Evolutionary conservation across 768 basidiomycete species (phyloP).

Genomic region (Calocera viscosa): DNA sequence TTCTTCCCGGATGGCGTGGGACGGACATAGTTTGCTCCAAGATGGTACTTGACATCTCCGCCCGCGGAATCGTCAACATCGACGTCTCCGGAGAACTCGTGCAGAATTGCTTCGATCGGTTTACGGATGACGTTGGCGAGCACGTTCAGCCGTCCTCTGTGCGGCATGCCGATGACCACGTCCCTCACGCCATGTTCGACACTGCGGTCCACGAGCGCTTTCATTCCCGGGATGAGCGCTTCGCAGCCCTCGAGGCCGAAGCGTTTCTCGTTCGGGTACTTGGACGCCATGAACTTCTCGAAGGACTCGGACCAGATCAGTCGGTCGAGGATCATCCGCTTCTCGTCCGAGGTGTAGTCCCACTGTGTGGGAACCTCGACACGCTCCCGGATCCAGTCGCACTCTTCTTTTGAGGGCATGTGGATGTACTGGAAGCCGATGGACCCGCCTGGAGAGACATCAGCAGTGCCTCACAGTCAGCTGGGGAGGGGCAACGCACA

Average conservation of each 20-base stretch:
- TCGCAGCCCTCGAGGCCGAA: slow-evolving; percentile 99
- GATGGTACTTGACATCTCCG: slow-evolving; percentile 98
- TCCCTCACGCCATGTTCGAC: slow-evolving; percentile 93
- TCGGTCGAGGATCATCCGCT: slow-evolving; percentile 96
- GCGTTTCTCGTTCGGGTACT: slow-evolving; percentile 98
- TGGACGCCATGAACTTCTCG: slow-evolving; percentile 95
- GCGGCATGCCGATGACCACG: slow-evolving; percentile 98
- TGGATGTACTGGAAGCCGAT: slow-evolving; percentile 87
- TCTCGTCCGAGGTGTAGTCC: slow-evolving; percentile 97
- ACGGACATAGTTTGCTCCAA: slow-evolving; percentile 96
- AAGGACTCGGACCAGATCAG: slow-evolving; percentile 99
- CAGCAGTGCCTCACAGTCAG: neutral
- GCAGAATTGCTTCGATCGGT: slow-evolving; percentile 93
- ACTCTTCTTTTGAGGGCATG: slow-evolving; percentile 96
- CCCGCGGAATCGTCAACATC: slow-evolving; percentile 64
- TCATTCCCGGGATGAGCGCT: slow-evolving; percentile 96
- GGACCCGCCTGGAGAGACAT: slow-evolving; percentile 48
- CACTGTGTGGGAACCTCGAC: slow-evolving; percentile 90
- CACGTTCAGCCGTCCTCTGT: slow-evolving; percentile 95
- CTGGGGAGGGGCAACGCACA: slow-evolving; percentile 36
- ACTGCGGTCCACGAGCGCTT: slow-evolving; percentile 94
- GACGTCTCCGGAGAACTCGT: slow-evolving; percentile 76
- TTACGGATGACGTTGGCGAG: slow-evolving; percentile 97
- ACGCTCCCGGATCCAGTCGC: slow-evolving; percentile 97
- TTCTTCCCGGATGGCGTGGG: slow-evolving; percentile 98